Percentiles rank a stretch among this genome's conserved stretches.
phyloP scores from a whole-genome alignment of 2,329 filamentous ascomycete genomes.

The Sarocladium oryzae region DNA sequence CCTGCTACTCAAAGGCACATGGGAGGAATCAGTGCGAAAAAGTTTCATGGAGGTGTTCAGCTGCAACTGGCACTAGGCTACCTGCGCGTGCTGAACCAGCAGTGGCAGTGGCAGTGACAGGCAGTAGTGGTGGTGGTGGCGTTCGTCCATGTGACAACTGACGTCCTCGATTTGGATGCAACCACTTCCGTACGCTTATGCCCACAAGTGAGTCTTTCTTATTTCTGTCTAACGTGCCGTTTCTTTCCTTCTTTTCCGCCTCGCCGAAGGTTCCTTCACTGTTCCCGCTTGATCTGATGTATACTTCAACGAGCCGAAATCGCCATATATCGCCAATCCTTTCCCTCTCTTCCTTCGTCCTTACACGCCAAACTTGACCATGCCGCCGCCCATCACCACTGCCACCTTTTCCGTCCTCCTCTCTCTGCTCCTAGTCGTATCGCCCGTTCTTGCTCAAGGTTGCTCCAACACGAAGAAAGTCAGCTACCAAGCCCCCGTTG shows the following conservation, averaged over 20 bases:
- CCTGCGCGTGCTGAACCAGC: no score
- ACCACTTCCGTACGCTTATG: no score
- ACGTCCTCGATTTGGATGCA: conserved; percentile 7
- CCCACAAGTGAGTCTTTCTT: no score
- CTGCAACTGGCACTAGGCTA: no score
- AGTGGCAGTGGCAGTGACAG: no score
- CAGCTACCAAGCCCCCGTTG: conserved; percentile 28
- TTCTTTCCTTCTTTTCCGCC: neutral
- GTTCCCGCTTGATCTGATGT: neutral
- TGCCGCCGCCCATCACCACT: neutral
- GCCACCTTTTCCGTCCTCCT: neutral
- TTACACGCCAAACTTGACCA: neutral
- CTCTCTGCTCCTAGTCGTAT: conserved; percentile 3
- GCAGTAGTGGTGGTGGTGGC: neutral
- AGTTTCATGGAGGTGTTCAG: no score
- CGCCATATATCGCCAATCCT: neutral
- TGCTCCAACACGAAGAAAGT: conserved; percentile 31
- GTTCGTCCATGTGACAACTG: conserved; percentile 4
- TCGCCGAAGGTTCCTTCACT: neutral
- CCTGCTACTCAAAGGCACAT: no score
- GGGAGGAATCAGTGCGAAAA: no score
- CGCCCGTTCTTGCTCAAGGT: conserved; percentile 1
- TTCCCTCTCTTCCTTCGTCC: neutral
- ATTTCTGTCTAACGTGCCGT: neutral
- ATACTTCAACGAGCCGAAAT: neutral